Percentiles rank a stretch among this genome's conserved stretches.
phyloP scores from a whole-genome alignment of 768 basidiomycete genomes.

The Agaricus sinodeliciosus region DNA sequence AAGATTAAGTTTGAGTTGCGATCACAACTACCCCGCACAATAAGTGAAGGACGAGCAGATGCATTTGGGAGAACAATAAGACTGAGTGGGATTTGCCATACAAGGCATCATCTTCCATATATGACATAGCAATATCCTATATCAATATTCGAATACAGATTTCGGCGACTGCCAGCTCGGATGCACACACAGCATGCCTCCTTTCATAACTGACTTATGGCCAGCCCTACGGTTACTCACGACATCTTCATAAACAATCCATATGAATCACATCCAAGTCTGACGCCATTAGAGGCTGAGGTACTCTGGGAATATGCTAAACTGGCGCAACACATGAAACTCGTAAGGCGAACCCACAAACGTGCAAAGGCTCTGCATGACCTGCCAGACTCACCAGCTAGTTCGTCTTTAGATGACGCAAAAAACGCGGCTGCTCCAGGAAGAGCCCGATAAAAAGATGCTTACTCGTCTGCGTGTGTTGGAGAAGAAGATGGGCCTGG shows the following conservation, averaged over 20 bases:
- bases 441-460: conserved; percentile 73
- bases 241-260: conserved; percentile 59
- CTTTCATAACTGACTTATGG: conserved; percentile 2
- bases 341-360: conserved; percentile 37
- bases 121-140: too few relatives aligned
- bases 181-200: neutral
- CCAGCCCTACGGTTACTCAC: conserved; percentile 12
- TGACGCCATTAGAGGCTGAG: conserved; percentile 66
- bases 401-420: conserved; percentile 43
- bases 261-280: conserved; percentile 61
- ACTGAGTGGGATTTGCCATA: too few relatives aligned
- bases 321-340: conserved; percentile 71
- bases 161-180: conserved; percentile 1
- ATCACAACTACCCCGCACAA: neutral
- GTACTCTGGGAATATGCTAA: conserved; percentile 94
- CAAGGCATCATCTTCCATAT: too few relatives aligned
- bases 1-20: neutral
- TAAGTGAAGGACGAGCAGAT: neutral
- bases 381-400: neutral
- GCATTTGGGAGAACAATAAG: conserved; percentile 10
- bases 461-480: conserved; percentile 70
- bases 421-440: conserved; percentile 63
- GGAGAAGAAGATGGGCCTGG: conserved; percentile 93
- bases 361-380: neutral
- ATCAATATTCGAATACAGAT: neutral